Conservation (phyloP, 129 eudicot genomes). For the Saussurea involucrata region DNA sequence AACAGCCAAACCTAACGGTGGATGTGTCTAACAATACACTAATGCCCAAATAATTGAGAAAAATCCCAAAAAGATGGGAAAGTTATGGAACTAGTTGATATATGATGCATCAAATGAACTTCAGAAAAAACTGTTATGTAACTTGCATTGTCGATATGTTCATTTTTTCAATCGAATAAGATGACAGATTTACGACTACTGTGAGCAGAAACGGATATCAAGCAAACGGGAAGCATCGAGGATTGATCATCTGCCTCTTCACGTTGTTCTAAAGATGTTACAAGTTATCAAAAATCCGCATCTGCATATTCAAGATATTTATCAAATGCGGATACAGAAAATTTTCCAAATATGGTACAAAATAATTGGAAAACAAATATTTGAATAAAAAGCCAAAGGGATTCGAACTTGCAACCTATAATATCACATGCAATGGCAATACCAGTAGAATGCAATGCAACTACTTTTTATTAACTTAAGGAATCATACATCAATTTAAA, state of each 20-base stretch:
- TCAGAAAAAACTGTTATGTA: conserved; percentile 17
- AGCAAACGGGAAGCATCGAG: not conserved
- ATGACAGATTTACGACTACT: not conserved
- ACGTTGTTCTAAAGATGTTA: not conserved
- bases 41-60: not conserved
- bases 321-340: not conserved
- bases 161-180: conserved; percentile 1
- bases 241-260: not conserved
- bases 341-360: not conserved
- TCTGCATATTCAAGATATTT: conserved; percentile 10
- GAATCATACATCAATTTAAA: not conserved
- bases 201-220: not conserved
- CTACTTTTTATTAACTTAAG: not conserved
- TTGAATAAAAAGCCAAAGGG: not conserved
- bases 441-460: not conserved
- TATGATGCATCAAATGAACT: conserved; percentile 4
- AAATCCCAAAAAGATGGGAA: not conserved
- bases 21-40: not conserved
- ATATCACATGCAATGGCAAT: not conserved
- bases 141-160: conserved; percentile 6
- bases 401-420: not conserved
- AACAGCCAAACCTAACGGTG: not conserved
- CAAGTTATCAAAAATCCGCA: not conserved
- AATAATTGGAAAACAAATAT: not conserved
- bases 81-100: not conserved